phyloP scores from a whole-genome alignment of 345 rosid genomes.

The Hibiscus trionum region DNA sequence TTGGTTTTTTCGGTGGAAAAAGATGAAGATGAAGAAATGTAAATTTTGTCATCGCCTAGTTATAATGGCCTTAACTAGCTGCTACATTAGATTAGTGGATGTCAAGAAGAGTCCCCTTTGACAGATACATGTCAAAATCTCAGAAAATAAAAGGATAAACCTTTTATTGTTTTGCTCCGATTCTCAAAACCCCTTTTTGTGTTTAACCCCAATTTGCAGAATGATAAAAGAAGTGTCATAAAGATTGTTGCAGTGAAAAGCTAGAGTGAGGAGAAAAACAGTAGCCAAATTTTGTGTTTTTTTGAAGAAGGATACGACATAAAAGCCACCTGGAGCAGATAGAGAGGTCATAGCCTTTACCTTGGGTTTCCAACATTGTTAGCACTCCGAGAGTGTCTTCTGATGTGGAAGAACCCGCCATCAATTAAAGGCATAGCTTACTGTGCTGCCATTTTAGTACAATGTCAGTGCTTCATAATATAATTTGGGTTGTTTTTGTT shows the following conservation, averaged over 20 bases:
- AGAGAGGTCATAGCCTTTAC: background rate
- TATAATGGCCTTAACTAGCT: no score
- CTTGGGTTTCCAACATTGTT: background rate
- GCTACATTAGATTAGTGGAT: no score
- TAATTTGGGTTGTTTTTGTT: slow-evolving; percentile 21
- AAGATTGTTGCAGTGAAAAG: background rate
- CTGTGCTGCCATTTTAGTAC: background rate
- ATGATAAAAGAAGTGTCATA: background rate
- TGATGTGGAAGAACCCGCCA: background rate
- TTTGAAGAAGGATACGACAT: background rate
- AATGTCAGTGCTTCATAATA: slow-evolving; percentile 1
- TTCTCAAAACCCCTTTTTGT: background rate
- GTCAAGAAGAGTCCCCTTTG: background rate
- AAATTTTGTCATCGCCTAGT: no score
- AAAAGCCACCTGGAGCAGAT: background rate
- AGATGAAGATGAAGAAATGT: no score
- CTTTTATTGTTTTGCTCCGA: background rate
- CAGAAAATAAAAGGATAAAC: background rate
- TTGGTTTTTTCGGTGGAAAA: background rate
- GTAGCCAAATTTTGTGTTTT: background rate
- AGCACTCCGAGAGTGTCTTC: background rate
- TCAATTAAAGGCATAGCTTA: background rate
- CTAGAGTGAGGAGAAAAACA: background rate
- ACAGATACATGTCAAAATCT: background rate
- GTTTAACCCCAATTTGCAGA: background rate